Conservation (phyloP, 768 basidiomycete genomes). For the Kwoniella mangroviensis region DNA sequence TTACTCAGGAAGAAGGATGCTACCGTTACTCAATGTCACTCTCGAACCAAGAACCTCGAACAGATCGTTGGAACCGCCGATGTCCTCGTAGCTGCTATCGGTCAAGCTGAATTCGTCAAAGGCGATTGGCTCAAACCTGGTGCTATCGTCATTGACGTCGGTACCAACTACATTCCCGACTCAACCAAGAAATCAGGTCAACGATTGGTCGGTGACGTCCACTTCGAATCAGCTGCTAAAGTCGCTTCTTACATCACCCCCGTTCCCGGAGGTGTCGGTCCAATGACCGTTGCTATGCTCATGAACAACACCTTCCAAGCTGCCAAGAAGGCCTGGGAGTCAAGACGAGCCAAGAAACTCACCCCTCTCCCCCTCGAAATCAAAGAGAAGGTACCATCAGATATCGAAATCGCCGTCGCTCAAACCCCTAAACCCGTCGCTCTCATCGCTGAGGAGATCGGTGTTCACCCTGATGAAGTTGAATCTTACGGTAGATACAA, state of each 20-base stretch:
- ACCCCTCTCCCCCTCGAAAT: slow-evolving; percentile 79
- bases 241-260: slow-evolving; percentile 93
- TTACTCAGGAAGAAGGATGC: slow-evolving; percentile 89
- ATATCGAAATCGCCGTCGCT: slow-evolving; percentile 94
- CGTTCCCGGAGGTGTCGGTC: slow-evolving; percentile 97
- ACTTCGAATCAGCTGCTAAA: slow-evolving; percentile 73
- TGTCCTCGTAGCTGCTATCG: slow-evolving; percentile 95
- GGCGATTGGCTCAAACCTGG: slow-evolving; percentile 96
- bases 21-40: slow-evolving; percentile 98
- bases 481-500: slow-evolving; percentile 96
- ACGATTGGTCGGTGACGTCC: slow-evolving; percentile 93
- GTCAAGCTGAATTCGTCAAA: slow-evolving; percentile 84
- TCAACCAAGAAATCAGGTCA: slow-evolving; percentile 90
- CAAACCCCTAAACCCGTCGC: slow-evolving; percentile 89
- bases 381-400: slow-evolving; percentile 85
- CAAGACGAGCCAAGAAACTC: slow-evolving; percentile 69
- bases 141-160: slow-evolving; percentile 94
- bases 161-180: slow-evolving; percentile 94
- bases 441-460: slow-evolving; percentile 84
- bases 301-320: slow-evolving; percentile 92
- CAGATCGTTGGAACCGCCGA: slow-evolving; percentile 84
- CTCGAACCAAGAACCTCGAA: slow-evolving; percentile 79
- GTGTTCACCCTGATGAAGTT: slow-evolving; percentile 79
- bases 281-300: slow-evolving; percentile 99
- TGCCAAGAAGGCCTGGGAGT: slow-evolving; percentile 79